Conservation (phyloP, 73 alveolate genomes). For the Durusdinium trenchii region DNA sequence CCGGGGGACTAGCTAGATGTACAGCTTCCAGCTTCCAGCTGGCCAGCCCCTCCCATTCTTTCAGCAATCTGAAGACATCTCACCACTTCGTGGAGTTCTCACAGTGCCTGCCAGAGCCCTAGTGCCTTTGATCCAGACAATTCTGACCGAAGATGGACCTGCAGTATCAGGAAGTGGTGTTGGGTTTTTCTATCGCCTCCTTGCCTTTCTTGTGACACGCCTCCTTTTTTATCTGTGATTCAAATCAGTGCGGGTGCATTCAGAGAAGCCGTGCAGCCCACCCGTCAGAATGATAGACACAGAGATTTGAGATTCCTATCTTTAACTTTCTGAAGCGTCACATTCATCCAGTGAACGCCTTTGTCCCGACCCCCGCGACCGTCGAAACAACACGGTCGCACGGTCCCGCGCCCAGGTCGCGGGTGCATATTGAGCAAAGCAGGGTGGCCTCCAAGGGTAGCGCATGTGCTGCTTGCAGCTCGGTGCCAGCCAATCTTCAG, state of each 20-base stretch:
- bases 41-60: conserved; percentile 48
- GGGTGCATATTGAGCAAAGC: conserved; percentile 92
- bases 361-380: background rate
- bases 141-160: no score
- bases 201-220: no score
- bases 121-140: no score
- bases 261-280: no score
- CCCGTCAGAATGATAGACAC: no score
- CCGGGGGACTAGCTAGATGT: conserved; percentile 50
- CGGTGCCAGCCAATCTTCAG: conserved; percentile 93
- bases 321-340: no score
- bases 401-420: background rate
- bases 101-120: conserved; percentile 64
- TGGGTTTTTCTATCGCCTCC: no score
- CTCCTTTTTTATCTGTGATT: no score
- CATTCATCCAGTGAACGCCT: background rate
- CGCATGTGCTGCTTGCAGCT: conserved; percentile 95
- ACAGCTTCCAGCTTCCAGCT: conserved; percentile 10
- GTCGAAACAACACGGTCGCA: background rate
- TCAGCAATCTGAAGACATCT: conserved; percentile 84
- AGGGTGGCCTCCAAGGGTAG: conserved; percentile 95
- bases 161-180: no score
- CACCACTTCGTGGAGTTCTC: conserved; percentile 92
- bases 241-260: no score
- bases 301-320: no score